Evolutionary conservation across 2,329 filamentous ascomycete genomes (phyloP).

Genomic region (Botrytis porri): DNA sequence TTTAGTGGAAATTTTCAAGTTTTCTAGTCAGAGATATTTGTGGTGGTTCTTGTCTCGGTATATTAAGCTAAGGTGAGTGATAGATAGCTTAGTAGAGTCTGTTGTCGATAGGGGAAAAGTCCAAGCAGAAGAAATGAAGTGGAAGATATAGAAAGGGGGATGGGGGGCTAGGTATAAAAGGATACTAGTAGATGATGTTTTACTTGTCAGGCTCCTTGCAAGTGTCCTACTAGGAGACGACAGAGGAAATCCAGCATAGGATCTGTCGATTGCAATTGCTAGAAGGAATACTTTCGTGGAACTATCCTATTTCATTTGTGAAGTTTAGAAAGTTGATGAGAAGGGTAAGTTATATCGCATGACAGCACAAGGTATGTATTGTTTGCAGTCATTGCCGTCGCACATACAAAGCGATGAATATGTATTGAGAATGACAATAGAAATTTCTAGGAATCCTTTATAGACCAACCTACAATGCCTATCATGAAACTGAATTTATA

Average conservation of each 20-base stretch:
- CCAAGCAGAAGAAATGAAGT: too few relatives aligned
- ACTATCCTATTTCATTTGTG: not conserved
- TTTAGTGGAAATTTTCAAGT: too few relatives aligned
- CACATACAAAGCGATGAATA: not conserved
- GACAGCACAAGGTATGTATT: not conserved
- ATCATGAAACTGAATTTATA: too few relatives aligned
- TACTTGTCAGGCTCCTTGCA: not conserved
- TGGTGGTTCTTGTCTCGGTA: too few relatives aligned
- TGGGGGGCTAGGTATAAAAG: not conserved
- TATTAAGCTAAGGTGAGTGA: too few relatives aligned
- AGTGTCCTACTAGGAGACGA: not conserved
- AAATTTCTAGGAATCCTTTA: fast-evolving
- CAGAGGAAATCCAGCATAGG: not conserved
- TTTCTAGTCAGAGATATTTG: too few relatives aligned
- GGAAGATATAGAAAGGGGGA: too few relatives aligned
- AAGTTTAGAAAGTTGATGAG: too few relatives aligned
- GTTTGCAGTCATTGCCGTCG: not conserved
- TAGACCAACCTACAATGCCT: not conserved
- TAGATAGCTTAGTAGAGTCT: too few relatives aligned
- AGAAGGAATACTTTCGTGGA: not conserved
- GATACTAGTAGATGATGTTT: not conserved
- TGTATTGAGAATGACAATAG: not conserved
- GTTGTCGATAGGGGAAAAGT: too few relatives aligned
- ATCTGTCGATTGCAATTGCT: not conserved
- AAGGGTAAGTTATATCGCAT: not conserved